Percentiles rank a stretch among this genome's conserved stretches.
These are phyloP conservation scores for Aschersonia sp. DNA, from an alignment of 2,329 filamentous ascomycete genomes.

Conservation along the genomic window DNA sequence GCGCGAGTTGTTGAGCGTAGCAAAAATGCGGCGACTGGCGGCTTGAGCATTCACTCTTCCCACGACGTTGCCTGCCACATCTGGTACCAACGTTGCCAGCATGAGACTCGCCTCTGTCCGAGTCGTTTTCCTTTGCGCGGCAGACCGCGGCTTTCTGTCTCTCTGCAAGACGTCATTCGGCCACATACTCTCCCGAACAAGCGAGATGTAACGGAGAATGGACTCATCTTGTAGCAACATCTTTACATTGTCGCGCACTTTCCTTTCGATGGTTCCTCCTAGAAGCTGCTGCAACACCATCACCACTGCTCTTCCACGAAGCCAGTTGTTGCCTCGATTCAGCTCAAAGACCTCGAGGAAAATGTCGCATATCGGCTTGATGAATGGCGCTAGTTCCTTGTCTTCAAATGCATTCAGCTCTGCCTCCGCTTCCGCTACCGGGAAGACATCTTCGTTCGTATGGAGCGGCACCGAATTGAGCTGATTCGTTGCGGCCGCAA, in stretches of 20 bases:
- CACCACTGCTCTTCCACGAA: slow-evolving; percentile 86
- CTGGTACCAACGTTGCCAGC: slow-evolving; percentile 77
- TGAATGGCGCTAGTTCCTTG: slow-evolving; percentile 81
- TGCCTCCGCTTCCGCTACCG: slow-evolving; percentile 69
- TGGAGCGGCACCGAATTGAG: slow-evolving; percentile 40
- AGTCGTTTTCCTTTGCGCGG: slow-evolving; percentile 62
- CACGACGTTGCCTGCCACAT: slow-evolving; percentile 84
- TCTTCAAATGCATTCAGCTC: slow-evolving; percentile 89
- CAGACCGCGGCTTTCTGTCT: slow-evolving; percentile 41
- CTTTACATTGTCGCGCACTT: slow-evolving; percentile 74
- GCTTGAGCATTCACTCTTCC: slow-evolving; percentile 82
- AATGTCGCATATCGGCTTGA: slow-evolving; percentile 95
- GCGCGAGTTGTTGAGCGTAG: slow-evolving; percentile 77
- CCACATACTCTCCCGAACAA: slow-evolving; percentile 71
- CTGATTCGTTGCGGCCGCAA: slow-evolving; percentile 58
- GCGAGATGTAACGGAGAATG: slow-evolving; percentile 57
- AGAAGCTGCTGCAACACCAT: slow-evolving; percentile 92
- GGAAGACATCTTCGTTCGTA: slow-evolving; percentile 33
- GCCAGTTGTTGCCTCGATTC: slow-evolving; percentile 92
- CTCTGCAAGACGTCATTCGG: slow-evolving; percentile 47
- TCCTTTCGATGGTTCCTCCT: slow-evolving; percentile 89
- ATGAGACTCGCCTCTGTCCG: slow-evolving; percentile 79
- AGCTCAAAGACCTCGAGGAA: slow-evolving; percentile 94
- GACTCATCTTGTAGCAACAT: slow-evolving; percentile 63
- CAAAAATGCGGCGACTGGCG: slow-evolving; percentile 77